Conservation (phyloP, 768 basidiomycete genomes). For the Boletus insuetus region DNA sequence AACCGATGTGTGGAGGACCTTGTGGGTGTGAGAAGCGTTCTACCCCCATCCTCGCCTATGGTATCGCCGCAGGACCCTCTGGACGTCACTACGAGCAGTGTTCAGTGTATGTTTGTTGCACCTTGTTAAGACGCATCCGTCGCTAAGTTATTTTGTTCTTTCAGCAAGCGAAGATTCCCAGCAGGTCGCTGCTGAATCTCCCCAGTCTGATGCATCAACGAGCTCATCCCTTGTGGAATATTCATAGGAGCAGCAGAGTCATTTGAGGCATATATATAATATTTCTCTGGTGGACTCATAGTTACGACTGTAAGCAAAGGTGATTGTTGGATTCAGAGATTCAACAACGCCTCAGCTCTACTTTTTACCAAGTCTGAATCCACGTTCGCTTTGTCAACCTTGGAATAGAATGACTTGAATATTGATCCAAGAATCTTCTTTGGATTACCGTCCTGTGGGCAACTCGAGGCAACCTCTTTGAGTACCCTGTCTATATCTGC, state of each 20-base stretch:
- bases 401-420: conserved; percentile 62
- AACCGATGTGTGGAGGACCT: conserved; percentile 78
- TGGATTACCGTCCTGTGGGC: conserved; percentile 18
- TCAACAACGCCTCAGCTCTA: conserved; percentile 43
- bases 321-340: conserved; percentile 2
- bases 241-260: conserved; percentile 1
- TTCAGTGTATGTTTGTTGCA: conserved; percentile 13
- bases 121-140: not conserved
- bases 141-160: not conserved
- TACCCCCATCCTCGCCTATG: conserved; percentile 42
- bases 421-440: conserved; percentile 41
- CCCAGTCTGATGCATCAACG: conserved; percentile 1
- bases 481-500: conserved; percentile 55
- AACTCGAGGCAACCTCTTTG: conserved; percentile 35
- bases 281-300: not conserved
- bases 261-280: not conserved
- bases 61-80: conserved; percentile 7
- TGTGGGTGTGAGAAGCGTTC: conserved; percentile 66
- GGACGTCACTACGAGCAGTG: conserved; percentile 6
- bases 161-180: not conserved
- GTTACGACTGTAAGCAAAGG: not conserved
- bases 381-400: conserved; percentile 58
- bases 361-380: conserved; percentile 55
- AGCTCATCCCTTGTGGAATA: not conserved
- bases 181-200: not conserved